These are phyloP conservation scores for Monosporascus sp. DNA, from an alignment of 2,329 filamentous ascomycete genomes.

Conservation along the genomic window DNA sequence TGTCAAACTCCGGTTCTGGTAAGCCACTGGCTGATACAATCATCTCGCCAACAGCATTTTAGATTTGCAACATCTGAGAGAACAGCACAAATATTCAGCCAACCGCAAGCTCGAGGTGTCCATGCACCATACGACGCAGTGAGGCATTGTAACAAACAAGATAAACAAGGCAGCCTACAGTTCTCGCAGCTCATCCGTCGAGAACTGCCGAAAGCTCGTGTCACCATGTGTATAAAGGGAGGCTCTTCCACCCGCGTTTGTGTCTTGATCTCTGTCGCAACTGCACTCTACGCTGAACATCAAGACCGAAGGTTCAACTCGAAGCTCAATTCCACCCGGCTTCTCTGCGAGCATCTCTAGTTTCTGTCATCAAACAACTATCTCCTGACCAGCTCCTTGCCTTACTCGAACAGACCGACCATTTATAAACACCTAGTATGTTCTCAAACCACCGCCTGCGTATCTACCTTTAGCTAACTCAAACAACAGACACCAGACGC, in stretches of 20 bases:
- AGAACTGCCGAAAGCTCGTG: not conserved
- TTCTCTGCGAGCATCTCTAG: too few relatives aligned
- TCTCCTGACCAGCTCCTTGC: too few relatives aligned
- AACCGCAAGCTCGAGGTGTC: not conserved
- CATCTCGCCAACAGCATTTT: not conserved
- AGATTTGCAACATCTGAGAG: not conserved
- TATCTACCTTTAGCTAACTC: not conserved
- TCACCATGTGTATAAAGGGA: not conserved
- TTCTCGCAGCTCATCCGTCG: not conserved
- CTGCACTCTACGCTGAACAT: not conserved
- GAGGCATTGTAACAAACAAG: not conserved
- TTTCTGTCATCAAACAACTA: too few relatives aligned
- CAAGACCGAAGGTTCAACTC: not conserved
- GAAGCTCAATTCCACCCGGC: too few relatives aligned
- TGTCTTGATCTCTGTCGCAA: not conserved
- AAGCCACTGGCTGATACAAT: not conserved
- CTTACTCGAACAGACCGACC: too few relatives aligned
- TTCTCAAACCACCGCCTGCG: too few relatives aligned
- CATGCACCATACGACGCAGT: not conserved
- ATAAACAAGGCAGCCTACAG: not conserved
- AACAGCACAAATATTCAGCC: not conserved
- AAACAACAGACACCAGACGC: not conserved
- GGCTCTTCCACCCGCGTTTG: not conserved
- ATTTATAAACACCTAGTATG: too few relatives aligned
- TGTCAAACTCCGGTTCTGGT: not conserved